Evolutionary conservation across 2,329 filamentous ascomycete species (phyloP).

Genomic region (Cordyceps farinosa): DNA sequence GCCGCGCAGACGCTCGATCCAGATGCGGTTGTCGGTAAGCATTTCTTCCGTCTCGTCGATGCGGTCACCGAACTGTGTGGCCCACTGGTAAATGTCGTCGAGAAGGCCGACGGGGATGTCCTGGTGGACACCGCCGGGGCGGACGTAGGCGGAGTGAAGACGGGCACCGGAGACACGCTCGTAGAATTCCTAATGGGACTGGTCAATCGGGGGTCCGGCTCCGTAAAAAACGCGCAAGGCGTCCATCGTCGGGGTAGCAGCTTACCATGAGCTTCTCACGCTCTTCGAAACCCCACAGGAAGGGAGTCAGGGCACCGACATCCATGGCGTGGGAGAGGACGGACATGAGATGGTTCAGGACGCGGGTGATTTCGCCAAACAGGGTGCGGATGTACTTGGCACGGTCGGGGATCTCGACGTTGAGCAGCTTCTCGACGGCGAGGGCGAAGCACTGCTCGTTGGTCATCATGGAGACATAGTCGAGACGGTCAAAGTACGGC

Average conservation of each 20-base stretch:
- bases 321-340: conserved; percentile 98
- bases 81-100: conserved; percentile 99
- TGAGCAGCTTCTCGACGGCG: conserved; percentile 95
- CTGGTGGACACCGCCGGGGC: conserved; percentile 93
- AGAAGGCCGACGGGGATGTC: conserved; percentile 90
- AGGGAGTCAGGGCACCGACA: conserved; percentile 94
- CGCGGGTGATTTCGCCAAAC: conserved; percentile 90
- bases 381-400: conserved; percentile 96
- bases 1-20: conserved; percentile 89
- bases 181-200: conserved; percentile 82
- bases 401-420: conserved; percentile 90
- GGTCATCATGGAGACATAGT: conserved; percentile 99
- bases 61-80: conserved; percentile 96
- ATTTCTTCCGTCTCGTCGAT: conserved; percentile 99
- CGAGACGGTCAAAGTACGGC: conserved; percentile 97
- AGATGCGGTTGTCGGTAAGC: conserved; percentile 98
- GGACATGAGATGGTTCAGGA: conserved; percentile 98
- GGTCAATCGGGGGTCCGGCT: not conserved
- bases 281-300: conserved; percentile 99
- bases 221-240: not conserved
- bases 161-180: conserved; percentile 97
- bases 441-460: conserved; percentile 98
- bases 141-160: conserved; percentile 94
- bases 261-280: conserved; percentile 98
- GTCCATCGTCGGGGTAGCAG: conserved; percentile 7